Conservation (phyloP, 2,329 filamentous ascomycete species). For the Colletotrichum lupini region DNA sequence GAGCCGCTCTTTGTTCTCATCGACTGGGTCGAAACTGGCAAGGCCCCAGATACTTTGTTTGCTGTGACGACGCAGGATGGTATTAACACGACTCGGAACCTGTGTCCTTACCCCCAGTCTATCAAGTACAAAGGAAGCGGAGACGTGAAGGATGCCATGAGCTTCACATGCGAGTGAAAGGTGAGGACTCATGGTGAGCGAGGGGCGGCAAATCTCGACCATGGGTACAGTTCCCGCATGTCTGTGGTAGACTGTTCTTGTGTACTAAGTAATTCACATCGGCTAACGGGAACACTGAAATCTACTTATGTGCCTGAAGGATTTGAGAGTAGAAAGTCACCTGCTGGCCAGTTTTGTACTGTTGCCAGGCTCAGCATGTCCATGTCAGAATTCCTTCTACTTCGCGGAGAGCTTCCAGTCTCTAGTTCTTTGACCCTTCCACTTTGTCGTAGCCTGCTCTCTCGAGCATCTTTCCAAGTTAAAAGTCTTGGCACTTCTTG, state of each 20-base stretch:
- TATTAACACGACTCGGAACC: background rate
- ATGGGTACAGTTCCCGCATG: too few species aligned
- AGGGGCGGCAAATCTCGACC: too few species aligned
- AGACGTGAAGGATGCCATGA: background rate
- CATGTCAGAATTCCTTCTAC: background rate
- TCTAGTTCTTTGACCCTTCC: background rate
- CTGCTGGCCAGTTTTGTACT: background rate
- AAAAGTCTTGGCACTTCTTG: constrained; percentile 5
- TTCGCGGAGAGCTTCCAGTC: background rate
- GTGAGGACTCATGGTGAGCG: background rate
- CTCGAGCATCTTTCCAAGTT: background rate
- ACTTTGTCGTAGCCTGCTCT: background rate
- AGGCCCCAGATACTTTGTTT: background rate
- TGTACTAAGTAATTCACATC: background rate
- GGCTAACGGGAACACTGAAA: background rate
- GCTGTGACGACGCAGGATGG: background rate
- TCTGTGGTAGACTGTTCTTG: background rate
- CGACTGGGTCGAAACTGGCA: constrained; percentile 12
- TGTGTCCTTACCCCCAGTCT: background rate
- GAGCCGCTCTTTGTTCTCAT: background rate
- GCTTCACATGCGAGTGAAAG: background rate
- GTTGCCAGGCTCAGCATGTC: background rate
- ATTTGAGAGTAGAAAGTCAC: background rate
- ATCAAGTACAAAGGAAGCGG: background rate
- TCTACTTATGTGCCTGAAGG: background rate